Evolutionary conservation across 1,284 basidiomycete species (phyloP), one percentile per base, ranked within the genome.

Genomic region (Puccinia polysora): DNA sequence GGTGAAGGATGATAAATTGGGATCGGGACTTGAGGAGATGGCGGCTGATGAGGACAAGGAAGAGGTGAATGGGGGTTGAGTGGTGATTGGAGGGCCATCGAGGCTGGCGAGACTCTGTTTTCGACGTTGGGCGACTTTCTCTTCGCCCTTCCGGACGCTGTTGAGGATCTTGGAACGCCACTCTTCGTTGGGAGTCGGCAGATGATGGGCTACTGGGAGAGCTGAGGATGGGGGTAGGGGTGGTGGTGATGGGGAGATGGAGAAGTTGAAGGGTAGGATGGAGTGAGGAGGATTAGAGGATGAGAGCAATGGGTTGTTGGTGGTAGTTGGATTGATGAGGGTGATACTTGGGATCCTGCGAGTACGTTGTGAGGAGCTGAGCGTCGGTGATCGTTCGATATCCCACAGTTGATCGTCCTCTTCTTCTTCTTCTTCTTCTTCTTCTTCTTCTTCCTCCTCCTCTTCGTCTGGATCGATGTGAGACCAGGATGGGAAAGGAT

Each of bases 101-200:
- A 68, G 18, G 40, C 55, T 68, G 32, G 65, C 65, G 12, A 62
- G 25, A 53, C 56, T 60, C 34, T 55, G 55, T 43, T 70, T 59
- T 36, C 67, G 34, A 25, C 67, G 43, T 40, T 60, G 55, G 25
- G 67, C 67, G 18, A 70, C 67, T 58, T 53, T 70, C 50, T 70
- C 56, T 60, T 70, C 67, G 6, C 67, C 67, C 25, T 40, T 70
- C 25, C 67, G 32, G 15, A 70, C 67, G 56, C 67, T 60, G 18
- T 70, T 58, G 4, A 70, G 34, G 6, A 70, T 70, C 32, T 60
- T 70, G 2, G 58, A 49, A 20, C 67, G 20, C 67, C 67, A 70
- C 38, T 70, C 67, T 43, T 70, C 67, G 28, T 43, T 70, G 2
- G 65, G 65, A n/a, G 40, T 58, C 5, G 53, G 28, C 4, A 52